These are phyloP conservation scores for Thuidium tamariscinum DNA, from an alignment of 225 moss, liverwort and hornwort species.

Conservation along the genomic window DNA sequence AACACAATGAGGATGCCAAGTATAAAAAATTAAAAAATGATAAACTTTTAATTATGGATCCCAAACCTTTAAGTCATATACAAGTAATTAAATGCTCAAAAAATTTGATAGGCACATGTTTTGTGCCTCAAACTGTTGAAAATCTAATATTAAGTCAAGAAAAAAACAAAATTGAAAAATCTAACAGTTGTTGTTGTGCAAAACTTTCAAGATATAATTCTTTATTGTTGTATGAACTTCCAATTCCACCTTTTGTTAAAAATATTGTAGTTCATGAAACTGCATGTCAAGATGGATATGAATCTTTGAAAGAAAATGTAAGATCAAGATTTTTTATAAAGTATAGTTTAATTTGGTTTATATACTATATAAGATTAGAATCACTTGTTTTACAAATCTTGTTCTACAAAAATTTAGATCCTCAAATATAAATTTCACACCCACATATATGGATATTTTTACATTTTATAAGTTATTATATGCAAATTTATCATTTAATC, in stretches of 20 bases:
- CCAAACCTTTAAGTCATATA: neutral
- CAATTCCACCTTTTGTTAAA: slow-evolving; percentile 6
- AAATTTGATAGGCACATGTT: neutral
- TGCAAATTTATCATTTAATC: neutral
- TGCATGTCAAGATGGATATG: neutral
- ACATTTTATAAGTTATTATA: neutral
- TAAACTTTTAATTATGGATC: neutral
- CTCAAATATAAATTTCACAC: neutral
- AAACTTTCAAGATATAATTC: slow-evolving; percentile 16
- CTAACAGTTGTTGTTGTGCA: neutral
- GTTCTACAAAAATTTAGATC: neutral
- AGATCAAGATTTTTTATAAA: neutral
- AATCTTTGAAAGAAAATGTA: neutral
- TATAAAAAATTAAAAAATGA: neutral
- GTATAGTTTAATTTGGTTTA: neutral
- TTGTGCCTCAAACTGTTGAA: neutral
- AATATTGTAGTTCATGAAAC: neutral
- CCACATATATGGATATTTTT: too few species aligned
- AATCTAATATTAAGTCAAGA: neutral
- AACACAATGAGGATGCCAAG: neutral
- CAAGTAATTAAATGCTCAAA: neutral
- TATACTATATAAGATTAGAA: neutral
- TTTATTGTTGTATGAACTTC: neutral
- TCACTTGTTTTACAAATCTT: neutral
- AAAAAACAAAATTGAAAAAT: neutral